Conservation (phyloP, 1,284 basidiomycete genomes). For the Pholiota adiposa region DNA sequence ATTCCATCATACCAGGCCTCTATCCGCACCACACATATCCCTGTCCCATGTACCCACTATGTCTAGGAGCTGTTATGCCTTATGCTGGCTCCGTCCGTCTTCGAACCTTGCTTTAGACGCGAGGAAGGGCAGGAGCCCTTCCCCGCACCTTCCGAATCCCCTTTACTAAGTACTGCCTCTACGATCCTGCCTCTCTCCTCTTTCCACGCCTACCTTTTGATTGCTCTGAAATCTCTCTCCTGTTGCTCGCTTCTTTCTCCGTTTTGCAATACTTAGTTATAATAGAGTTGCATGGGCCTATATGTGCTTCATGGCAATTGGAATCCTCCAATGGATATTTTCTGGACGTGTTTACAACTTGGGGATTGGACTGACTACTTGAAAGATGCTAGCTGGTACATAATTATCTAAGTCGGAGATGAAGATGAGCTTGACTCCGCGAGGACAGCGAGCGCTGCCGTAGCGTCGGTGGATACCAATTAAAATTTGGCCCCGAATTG, state of each 20-base stretch:
- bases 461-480: no score
- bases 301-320: constrained; percentile 1
- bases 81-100: constrained; percentile 1
- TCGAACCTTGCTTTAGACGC: constrained; percentile 2
- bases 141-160: not conserved
- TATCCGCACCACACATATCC: not conserved
- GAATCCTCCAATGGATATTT: not conserved
- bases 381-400: no score
- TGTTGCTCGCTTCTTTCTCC: not conserved
- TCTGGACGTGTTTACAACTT: not conserved
- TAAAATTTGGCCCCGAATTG: no score
- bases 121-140: not conserved
- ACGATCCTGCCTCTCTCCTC: not conserved
- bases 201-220: not conserved
- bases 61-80: constrained; percentile 1
- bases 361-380: no score
- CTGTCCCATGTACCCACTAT: not conserved
- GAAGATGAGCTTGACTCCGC: no score
- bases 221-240: not conserved
- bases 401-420: no score
- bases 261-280: not conserved
- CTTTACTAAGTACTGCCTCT: not conserved
- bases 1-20: not conserved
- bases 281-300: constrained; percentile 8
- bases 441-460: no score